These are phyloP conservation scores for Durotheca rogersii DNA, from an alignment of 495 filamentous ascomycete genomes.

Conservation along the genomic window DNA sequence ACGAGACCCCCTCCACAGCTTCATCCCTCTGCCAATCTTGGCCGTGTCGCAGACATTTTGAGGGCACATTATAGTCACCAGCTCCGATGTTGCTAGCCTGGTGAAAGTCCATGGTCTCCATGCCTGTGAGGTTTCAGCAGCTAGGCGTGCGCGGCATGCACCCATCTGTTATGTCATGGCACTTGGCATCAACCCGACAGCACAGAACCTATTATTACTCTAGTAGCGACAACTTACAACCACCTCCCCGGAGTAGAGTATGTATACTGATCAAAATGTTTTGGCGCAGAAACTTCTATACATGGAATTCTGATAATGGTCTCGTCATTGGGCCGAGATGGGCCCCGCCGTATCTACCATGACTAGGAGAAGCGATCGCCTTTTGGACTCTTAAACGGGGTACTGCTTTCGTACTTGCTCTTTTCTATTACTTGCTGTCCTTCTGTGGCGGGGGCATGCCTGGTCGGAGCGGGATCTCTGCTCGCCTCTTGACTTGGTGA, in stretches of 20 bases:
- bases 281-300: constrained; percentile 15
- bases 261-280: not conserved
- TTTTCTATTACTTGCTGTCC: constrained; percentile 69
- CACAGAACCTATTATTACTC: not conserved
- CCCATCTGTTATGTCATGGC: not conserved
- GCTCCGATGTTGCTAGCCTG: too few species aligned
- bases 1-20: constrained; percentile 10
- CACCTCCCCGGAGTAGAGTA: constrained; percentile 10
- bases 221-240: not conserved
- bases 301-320: constrained; percentile 14
- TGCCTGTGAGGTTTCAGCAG: not conserved
- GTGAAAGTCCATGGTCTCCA: too few species aligned
- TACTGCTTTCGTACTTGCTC: constrained; percentile 81
- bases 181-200: not conserved
- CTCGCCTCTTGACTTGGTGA: constrained; percentile 80
- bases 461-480: constrained; percentile 80
- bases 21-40: constrained; percentile 4
- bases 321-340: constrained; percentile 13
- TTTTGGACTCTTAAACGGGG: constrained; percentile 68
- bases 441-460: constrained; percentile 77
- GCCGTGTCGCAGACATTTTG: too few species aligned
- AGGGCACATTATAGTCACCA: too few species aligned
- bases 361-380: constrained; percentile 75
- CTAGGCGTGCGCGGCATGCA: constrained; percentile 7
- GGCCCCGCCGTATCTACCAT: not conserved